Evolutionary conservation across 148 eudicot genomes (phyloP).

Genomic region (Tetragonia tetragonoides): DNA sequence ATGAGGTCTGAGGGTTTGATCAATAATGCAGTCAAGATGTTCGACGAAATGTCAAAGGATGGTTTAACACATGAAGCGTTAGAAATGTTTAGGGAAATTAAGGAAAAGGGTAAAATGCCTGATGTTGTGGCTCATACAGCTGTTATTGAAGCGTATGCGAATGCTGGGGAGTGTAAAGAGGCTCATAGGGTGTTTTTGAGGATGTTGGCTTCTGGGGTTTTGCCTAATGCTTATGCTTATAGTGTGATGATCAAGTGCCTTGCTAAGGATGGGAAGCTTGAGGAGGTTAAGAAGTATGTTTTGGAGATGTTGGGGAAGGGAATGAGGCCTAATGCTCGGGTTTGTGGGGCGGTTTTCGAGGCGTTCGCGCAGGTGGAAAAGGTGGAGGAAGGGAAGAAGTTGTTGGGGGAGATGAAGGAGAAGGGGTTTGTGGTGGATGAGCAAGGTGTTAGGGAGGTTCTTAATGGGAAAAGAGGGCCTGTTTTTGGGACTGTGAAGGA

Average conservation of each 20-base stretch:
- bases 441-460: constrained; percentile 47
- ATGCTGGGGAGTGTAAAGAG: constrained; percentile 58
- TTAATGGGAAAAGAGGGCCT: constrained; percentile 47
- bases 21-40: constrained; percentile 80
- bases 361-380: constrained; percentile 46
- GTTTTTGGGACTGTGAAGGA: constrained; percentile 40
- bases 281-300: constrained; percentile 53
- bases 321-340: constrained; percentile 50
- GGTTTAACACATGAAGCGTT: constrained; percentile 77
- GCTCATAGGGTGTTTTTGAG: constrained; percentile 46
- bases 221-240: constrained; percentile 69
- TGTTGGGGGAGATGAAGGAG: constrained; percentile 46
- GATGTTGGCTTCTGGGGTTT: constrained; percentile 56
- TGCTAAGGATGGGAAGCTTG: constrained; percentile 41
- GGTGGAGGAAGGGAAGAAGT: constrained; percentile 55
- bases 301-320: constrained; percentile 69
- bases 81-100: constrained; percentile 55
- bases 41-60: constrained; percentile 83
- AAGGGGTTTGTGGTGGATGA: constrained; percentile 52
- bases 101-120: constrained; percentile 73
- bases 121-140: constrained; percentile 85
- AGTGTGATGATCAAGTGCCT: constrained; percentile 54
- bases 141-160: constrained; percentile 66
- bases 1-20: constrained; percentile 55
- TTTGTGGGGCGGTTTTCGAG: constrained; percentile 50